These are phyloP conservation scores for Mycena rosella DNA, from an alignment of 768 basidiomycete species.

Conservation along the genomic window DNA sequence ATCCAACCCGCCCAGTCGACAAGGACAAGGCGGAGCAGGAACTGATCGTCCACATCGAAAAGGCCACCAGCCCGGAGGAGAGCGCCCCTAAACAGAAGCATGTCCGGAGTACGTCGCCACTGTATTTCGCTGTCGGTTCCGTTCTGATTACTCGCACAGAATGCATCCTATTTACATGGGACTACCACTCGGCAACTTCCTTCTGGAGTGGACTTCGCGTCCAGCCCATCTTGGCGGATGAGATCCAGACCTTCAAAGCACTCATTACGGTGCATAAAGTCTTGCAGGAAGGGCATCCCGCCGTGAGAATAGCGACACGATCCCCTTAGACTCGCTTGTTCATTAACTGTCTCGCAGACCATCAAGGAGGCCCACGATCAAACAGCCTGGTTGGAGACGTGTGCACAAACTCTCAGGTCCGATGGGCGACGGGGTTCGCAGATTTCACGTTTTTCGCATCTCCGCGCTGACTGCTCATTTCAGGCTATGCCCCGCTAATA, in stretches of 20 bases:
- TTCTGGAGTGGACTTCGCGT: slow-evolving; percentile 98
- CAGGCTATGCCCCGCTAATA: slow-evolving; percentile 94
- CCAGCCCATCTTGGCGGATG: slow-evolving; percentile 96
- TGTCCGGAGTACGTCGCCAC: slow-evolving; percentile 84
- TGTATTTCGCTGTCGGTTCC: slow-evolving; percentile 1
- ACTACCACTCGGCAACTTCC: slow-evolving; percentile 96
- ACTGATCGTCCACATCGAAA: slow-evolving; percentile 95
- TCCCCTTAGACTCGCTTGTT: slow-evolving; percentile 13
- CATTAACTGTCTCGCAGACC: slow-evolving; percentile 65
- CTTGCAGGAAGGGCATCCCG: slow-evolving; percentile 96
- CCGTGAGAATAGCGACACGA: slow-evolving; percentile 61
- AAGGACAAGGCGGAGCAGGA: slow-evolving; percentile 98
- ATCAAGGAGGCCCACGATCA: slow-evolving; percentile 98
- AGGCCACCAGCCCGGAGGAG: slow-evolving; percentile 96
- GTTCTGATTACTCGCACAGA: slow-evolving; percentile 62
- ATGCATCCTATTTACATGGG: slow-evolving; percentile 99
- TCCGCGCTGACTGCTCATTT: slow-evolving; percentile 12
- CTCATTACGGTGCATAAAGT: slow-evolving; percentile 98
- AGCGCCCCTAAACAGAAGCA: slow-evolving; percentile 99
- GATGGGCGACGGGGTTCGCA: slow-evolving; percentile 81
- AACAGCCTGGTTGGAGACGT: slow-evolving; percentile 98
- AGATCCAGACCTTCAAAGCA: slow-evolving; percentile 98
- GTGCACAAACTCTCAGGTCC: slow-evolving; percentile 86
- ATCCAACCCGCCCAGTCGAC: slow-evolving; percentile 97
- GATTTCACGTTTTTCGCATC: background rate